A percentile compares a stretch with the other conserved stretches of the same genome.
These are phyloP conservation scores for Penicillium cataractarum DNA, from an alignment of 495 filamentous ascomycete genomes.

Conservation along the genomic window DNA sequence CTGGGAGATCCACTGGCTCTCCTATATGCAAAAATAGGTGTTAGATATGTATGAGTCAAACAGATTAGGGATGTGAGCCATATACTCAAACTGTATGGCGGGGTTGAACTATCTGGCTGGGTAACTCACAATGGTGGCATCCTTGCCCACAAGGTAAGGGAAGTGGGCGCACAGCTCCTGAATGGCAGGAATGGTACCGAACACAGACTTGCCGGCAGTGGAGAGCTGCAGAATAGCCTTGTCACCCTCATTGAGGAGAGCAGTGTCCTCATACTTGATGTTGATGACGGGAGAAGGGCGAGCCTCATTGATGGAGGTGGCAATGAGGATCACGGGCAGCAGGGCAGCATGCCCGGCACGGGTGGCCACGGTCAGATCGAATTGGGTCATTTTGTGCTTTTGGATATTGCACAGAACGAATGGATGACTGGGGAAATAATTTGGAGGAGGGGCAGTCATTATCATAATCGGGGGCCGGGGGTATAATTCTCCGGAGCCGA, in stretches of 20 bases:
- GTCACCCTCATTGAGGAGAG: slow-evolving; percentile 46
- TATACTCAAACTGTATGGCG: neutral
- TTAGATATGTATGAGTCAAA: slow-evolving; percentile 12
- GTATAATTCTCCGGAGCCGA: slow-evolving; percentile 39
- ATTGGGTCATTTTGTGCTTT: slow-evolving; percentile 36
- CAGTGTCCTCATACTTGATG: slow-evolving; percentile 53
- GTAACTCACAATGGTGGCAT: slow-evolving; percentile 45
- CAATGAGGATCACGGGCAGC: slow-evolving; percentile 54
- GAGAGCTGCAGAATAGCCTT: slow-evolving; percentile 47
- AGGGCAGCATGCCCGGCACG: slow-evolving; percentile 61
- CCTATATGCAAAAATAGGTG: slow-evolving; percentile 29
- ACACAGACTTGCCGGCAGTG: slow-evolving; percentile 34
- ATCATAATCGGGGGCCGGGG: slow-evolving; percentile 31
- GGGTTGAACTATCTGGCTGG: neutral
- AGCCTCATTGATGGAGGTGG: slow-evolving; percentile 52
- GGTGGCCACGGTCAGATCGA: slow-evolving; percentile 58
- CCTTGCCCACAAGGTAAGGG: slow-evolving; percentile 49
- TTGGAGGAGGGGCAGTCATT: slow-evolving; percentile 31
- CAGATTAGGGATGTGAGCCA: neutral
- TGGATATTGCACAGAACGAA: slow-evolving; percentile 11
- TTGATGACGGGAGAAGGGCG: slow-evolving; percentile 47
- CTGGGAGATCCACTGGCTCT: slow-evolving; percentile 61
- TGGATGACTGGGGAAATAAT: slow-evolving; percentile 15
- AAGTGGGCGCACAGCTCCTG: slow-evolving; percentile 45
- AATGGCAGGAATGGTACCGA: slow-evolving; percentile 43